Evolutionary conservation across 805 yeast genomes (phyloP).

Genomic region (Wickerhamomyces bisporus): DNA sequence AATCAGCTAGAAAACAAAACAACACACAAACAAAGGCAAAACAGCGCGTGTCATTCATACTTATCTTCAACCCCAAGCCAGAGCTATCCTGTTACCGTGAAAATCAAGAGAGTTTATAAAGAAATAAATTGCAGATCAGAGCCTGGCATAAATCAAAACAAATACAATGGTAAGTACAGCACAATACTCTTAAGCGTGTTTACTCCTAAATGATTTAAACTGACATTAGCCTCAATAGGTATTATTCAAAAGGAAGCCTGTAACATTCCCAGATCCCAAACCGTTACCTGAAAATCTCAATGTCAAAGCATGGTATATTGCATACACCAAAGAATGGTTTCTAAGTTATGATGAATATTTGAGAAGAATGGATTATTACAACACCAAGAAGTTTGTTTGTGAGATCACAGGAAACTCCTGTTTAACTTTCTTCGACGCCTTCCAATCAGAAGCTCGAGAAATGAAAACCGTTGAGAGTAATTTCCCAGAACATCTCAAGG

Average conservation of each 20-base stretch:
- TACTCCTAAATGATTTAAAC: not conserved
- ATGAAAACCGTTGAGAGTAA: conserved; percentile 62
- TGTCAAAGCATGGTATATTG: conserved; percentile 73
- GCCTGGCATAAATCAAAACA: not conserved
- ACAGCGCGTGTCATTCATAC: too few relatives aligned
- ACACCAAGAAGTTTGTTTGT: conserved; percentile 79
- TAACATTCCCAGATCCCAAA: conserved; percentile 52
- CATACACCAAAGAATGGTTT: conserved; percentile 89
- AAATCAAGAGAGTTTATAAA: too few relatives aligned
- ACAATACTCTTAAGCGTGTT: not conserved
- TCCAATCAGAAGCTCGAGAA: conserved; percentile 64
- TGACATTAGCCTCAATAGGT: conserved; percentile 41
- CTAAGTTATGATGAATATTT: conserved; percentile 70
- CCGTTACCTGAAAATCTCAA: conserved; percentile 49
- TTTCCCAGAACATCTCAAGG: conserved; percentile 89
- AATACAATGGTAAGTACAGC: not conserved
- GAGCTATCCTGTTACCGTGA: too few relatives aligned
- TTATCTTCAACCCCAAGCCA: too few relatives aligned
- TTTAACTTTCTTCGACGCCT: conserved; percentile 86
- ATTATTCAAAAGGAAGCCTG: conserved; percentile 68
- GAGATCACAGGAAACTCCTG: conserved; percentile 94
- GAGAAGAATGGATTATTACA: conserved; percentile 64
- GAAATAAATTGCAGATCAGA: not conserved
- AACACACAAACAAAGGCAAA: not conserved
- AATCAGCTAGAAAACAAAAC: not conserved